phyloP scores from a whole-genome alignment of 176 grass and related monocot species.

The Aegilops bicornis region DNA sequence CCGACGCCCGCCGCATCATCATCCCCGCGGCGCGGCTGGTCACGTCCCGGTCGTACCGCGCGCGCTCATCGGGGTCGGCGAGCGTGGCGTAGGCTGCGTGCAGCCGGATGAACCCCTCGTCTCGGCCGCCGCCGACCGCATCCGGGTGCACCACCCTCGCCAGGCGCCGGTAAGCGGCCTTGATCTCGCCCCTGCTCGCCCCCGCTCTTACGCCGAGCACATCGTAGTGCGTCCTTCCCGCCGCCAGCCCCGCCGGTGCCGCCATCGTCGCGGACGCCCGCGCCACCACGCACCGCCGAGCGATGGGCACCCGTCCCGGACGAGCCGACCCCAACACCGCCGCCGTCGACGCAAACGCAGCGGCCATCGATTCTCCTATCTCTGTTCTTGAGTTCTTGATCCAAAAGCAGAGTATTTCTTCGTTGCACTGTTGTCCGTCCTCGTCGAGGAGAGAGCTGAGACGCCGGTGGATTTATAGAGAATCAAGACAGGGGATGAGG shows the following conservation, averaged over 20 bases:
- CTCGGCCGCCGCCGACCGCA: not conserved
- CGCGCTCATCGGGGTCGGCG: constrained; percentile 62
- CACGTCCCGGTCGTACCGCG: constrained; percentile 55
- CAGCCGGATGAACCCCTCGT: constrained; percentile 64
- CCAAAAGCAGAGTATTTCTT: not conserved
- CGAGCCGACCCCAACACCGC: too few relatives aligned
- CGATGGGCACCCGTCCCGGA: not conserved
- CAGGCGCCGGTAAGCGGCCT: constrained; percentile 66
- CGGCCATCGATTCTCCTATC: constrained; percentile 4
- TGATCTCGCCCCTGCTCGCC: constrained; percentile 57
- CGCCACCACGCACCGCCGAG: not conserved
- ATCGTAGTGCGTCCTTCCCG: constrained; percentile 57
- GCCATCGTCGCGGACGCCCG: not conserved
- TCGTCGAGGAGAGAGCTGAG: not conserved
- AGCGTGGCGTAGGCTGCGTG: constrained; percentile 74
- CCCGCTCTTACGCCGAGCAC: constrained; percentile 44
- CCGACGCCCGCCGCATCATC: not conserved
- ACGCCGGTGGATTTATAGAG: not conserved
- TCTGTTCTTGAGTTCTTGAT: not conserved
- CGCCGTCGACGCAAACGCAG: not conserved
- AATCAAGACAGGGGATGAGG: too few relatives aligned
- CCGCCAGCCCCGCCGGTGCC: not conserved
- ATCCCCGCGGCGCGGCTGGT: not conserved
- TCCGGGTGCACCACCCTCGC: constrained; percentile 73
- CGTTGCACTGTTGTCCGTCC: not conserved